phyloP scores from a whole-genome alignment of 2,329 filamentous ascomycete species.

The Phialophora macrospora region DNA sequence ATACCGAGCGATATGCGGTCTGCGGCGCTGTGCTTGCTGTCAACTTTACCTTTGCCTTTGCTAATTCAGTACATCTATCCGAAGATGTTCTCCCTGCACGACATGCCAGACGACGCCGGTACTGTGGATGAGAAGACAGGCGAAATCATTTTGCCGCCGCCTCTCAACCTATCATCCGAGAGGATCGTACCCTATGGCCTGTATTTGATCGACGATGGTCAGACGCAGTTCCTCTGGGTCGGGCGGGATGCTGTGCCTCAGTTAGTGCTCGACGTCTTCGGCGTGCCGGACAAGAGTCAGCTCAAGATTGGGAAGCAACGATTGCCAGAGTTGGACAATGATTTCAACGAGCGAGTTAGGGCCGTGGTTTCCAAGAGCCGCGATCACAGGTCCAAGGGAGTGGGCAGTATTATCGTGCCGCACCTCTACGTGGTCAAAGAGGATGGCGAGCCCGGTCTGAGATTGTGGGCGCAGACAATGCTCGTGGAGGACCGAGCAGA shows the following conservation, averaged over 20 bases:
- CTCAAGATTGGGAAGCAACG: constrained; percentile 89
- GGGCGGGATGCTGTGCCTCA: constrained; percentile 91
- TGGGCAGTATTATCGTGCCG: constrained; percentile 90
- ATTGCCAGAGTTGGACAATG: constrained; percentile 85
- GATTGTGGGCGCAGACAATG: constrained; percentile 95
- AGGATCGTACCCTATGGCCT: constrained; percentile 86
- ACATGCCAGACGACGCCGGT: constrained; percentile 94
- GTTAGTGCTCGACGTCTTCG: constrained; percentile 87
- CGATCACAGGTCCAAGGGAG: constrained; percentile 82
- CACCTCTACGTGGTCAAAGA: constrained; percentile 93
- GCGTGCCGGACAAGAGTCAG: constrained; percentile 78
- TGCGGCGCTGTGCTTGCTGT: constrained; percentile 89
- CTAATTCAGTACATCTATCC: constrained; percentile 57
- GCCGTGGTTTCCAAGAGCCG: constrained; percentile 90
- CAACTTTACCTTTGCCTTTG: constrained; percentile 59
- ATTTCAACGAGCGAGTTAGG: constrained; percentile 93
- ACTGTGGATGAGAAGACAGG: constrained; percentile 83
- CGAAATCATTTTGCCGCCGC: constrained; percentile 83
- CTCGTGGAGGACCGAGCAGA: constrained; percentile 94
- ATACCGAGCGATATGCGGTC: constrained; percentile 93
- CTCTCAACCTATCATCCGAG: constrained; percentile 85
- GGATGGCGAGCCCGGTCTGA: constrained; percentile 92
- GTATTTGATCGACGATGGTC: constrained; percentile 95
- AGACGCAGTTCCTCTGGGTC: constrained; percentile 97
- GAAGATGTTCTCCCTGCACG: constrained; percentile 76